phyloP scores from a whole-genome alignment of 345 rosid genomes.

The Salix caprea region DNA sequence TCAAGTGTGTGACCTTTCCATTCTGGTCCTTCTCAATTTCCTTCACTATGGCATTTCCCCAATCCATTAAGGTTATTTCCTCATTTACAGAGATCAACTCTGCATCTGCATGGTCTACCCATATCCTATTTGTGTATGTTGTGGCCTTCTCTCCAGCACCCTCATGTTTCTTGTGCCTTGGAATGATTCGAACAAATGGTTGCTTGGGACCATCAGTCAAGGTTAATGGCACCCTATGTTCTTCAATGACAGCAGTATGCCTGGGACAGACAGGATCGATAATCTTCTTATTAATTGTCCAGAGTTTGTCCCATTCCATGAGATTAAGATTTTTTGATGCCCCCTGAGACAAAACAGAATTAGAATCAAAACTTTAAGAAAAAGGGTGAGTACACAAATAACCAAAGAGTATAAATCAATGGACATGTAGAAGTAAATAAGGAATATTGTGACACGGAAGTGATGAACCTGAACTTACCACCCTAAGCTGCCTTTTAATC shows the following conservation, averaged over 20 bases:
- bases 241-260: slow-evolving; percentile 84
- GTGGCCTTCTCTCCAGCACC: slow-evolving; percentile 95
- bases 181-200: slow-evolving; percentile 67
- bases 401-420: background rate
- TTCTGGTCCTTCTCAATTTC: slow-evolving; percentile 56
- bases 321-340: slow-evolving; percentile 91
- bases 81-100: slow-evolving; percentile 55
- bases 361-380: background rate
- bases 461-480: background rate
- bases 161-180: slow-evolving; percentile 82
- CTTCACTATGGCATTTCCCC: slow-evolving; percentile 84
- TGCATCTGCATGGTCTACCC: slow-evolving; percentile 81
- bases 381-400: background rate
- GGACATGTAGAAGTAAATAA: background rate
- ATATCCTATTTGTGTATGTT: slow-evolving; percentile 66
- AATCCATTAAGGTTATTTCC: slow-evolving; percentile 89
- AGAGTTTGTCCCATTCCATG: slow-evolving; percentile 98
- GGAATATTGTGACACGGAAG: background rate
- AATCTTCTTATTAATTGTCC: slow-evolving; percentile 91
- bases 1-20: slow-evolving; percentile 50
- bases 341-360: slow-evolving; percentile 44
- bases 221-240: slow-evolving; percentile 50
- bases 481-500: background rate
- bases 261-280: slow-evolving; percentile 93
- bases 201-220: slow-evolving; percentile 62